Evolutionary conservation across 306 rosid species (phyloP).

Genomic region (Prunus campanulata): DNA sequence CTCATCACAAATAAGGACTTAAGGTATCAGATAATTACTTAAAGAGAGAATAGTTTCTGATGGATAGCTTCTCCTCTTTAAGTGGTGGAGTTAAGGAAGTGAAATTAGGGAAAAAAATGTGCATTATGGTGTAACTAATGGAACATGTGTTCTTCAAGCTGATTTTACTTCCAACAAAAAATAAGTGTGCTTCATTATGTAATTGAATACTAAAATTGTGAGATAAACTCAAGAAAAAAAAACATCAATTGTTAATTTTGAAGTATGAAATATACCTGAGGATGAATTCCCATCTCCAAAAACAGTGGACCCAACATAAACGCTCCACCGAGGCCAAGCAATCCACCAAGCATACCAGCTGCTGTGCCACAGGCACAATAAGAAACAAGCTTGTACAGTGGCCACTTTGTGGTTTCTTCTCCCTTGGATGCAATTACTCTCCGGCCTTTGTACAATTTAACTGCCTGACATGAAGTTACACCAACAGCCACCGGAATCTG

Average conservation of each 20-base stretch:
- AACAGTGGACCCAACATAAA: constrained; percentile 75
- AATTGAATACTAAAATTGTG: neutral
- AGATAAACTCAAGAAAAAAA: neutral
- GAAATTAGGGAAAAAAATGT: too few species aligned
- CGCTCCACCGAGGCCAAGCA: constrained; percentile 90
- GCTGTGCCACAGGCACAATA: constrained; percentile 51
- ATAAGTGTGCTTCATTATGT: neutral
- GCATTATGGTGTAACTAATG: neutral
- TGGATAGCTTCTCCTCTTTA: too few species aligned
- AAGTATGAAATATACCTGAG: constrained; percentile 47
- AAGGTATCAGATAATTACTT: neutral
- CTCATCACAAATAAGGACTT: neutral
- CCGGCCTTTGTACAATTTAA: constrained; percentile 53
- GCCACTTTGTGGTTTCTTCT: constrained; percentile 34
- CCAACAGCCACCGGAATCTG: constrained; percentile 59
- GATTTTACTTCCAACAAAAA: neutral
- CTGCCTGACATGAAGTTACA: constrained; percentile 59
- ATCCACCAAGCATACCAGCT: constrained; percentile 76
- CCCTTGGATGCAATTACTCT: constrained; percentile 61
- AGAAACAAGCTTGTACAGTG: constrained; percentile 31
- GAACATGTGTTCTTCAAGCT: neutral
- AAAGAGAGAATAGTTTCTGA: too few species aligned
- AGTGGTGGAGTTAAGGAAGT: too few species aligned
- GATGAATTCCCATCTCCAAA: constrained; percentile 74
- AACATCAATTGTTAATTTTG: neutral